Base-by-base conservation (phyloP, 495 filamentous ascomycete species). In the Penicillium coprophilum region DNA sequence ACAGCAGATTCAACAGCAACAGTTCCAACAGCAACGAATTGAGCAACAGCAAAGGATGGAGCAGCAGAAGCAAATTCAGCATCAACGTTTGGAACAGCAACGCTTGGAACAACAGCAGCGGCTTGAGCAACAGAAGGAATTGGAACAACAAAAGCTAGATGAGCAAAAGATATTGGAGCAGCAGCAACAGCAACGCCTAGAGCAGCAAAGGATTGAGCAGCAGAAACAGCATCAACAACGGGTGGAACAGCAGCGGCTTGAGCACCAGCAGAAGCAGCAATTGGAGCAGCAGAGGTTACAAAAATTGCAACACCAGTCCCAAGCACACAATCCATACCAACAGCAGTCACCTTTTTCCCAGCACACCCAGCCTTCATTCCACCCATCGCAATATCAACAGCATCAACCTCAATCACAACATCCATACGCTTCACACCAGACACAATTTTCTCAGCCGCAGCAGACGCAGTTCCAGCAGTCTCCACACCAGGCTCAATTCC, bases 1-100 rank as follows among this genome's bases (percentile, higher is more conserved):
- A 31, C 56, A 66, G 9, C 70, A 71, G 32, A 64, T 66, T 28
- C 64, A 62, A 34, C 52, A 61, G 30, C 62, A 68, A 36, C 67
- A 65, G 34, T 46, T 59, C 6, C 58, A 65, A 19, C 58, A 60
- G 19, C 39, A 66, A 48, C 41, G 55, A 12, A 44, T 51, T 9
- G 60, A 70, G 52, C 66, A 71, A 48, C 61, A 65, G 23, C 60
- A 63, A 38, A 57, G 51, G 31, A 54, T 23, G 44, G 58, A 71
- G 40, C 68, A 68, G 38, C 60, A 65, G 39, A 43, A 30, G 20
- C 24, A 51, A 11, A 31, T 52, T 1, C 31, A 36, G 43, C 59
- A 61, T 23, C 55, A 57, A 21, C 49, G 48, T 20, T 11, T 58
- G 2, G 48, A 56, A 21, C 55, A 58, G 41, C 43, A 50, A 10